Conservation (phyloP, 2,329 filamentous ascomycete species). For the Sclerotinia borealis region DNA sequence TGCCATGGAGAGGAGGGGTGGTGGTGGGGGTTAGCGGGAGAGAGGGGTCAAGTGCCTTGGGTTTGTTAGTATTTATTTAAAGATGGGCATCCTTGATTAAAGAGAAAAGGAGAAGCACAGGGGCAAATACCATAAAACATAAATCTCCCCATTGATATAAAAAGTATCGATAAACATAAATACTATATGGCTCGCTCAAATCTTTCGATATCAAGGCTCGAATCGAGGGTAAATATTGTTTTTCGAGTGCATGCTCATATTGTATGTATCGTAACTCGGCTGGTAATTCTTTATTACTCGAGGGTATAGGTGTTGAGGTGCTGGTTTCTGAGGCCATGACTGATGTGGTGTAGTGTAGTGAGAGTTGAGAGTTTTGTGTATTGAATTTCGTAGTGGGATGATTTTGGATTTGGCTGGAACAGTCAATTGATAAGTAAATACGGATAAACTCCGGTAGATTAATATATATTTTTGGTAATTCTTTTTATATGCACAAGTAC, state of each 20-base stretch:
- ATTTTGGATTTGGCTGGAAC: neutral
- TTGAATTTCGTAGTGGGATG: neutral
- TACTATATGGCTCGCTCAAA: constrained; percentile 95
- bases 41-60: constrained; percentile 51
- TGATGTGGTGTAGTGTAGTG: neutral
- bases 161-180: constrained; percentile 98
- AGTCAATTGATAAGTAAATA: neutral
- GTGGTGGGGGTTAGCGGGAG: constrained; percentile 20
- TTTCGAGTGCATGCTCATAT: constrained; percentile 55
- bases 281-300: constrained; percentile 30
- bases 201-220: constrained; percentile 91
- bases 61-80: neutral
- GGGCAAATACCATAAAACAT: constrained; percentile 74
- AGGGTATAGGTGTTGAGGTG: neutral
- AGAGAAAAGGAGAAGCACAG: neutral
- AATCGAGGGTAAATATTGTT: constrained; percentile 73
- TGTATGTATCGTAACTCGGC: constrained; percentile 52
- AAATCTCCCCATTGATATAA: constrained; percentile 95
- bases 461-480: neutral
- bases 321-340: constrained; percentile 15
- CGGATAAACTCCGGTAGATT: neutral
- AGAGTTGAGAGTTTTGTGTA: neutral
- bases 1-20: constrained; percentile 67
- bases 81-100: neutral
- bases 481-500: neutral